phyloP scores from a whole-genome alignment of 176 grass and related monocot species.

The Urochloa ruziziensis region DNA sequence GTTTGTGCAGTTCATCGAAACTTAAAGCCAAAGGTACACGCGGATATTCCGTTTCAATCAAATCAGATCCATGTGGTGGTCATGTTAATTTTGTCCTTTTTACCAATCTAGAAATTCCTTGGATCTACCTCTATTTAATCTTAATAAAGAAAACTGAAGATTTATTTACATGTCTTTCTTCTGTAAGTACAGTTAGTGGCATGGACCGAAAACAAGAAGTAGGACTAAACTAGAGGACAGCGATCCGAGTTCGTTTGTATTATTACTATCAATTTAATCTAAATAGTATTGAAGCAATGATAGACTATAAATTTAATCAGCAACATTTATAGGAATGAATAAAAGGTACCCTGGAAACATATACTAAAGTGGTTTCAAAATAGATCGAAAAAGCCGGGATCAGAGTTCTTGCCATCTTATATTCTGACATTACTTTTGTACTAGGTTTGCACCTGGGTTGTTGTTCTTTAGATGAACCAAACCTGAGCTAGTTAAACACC shows the following conservation, averaged over 20 bases:
- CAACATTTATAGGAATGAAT: not conserved
- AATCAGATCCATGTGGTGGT: slow-evolving; percentile 25
- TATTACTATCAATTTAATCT: not conserved
- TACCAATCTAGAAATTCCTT: not conserved
- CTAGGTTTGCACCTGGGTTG: not conserved
- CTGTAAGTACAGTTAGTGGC: not conserved
- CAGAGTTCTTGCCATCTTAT: not conserved
- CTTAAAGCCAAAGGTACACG: slow-evolving; percentile 19
- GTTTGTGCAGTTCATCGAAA: not conserved
- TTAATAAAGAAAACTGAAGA: not conserved
- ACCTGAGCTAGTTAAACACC: not conserved
- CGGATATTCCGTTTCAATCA: slow-evolving; percentile 10
- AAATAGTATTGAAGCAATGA: too few species aligned
- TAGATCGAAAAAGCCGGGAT: not conserved
- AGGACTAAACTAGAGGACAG: not conserved
- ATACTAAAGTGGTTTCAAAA: not conserved
- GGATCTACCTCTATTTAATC: not conserved
- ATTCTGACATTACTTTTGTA: not conserved
- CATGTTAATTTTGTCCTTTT: not conserved
- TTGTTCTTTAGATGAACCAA: slow-evolving; percentile 1
- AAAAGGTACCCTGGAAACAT: not conserved
- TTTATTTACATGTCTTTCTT: too few species aligned
- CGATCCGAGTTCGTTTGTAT: too few species aligned
- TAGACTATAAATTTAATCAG: not conserved
- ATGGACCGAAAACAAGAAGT: not conserved